phyloP scores from a whole-genome alignment of 352 stramenopile genomes.

The Albugo candida region DNA sequence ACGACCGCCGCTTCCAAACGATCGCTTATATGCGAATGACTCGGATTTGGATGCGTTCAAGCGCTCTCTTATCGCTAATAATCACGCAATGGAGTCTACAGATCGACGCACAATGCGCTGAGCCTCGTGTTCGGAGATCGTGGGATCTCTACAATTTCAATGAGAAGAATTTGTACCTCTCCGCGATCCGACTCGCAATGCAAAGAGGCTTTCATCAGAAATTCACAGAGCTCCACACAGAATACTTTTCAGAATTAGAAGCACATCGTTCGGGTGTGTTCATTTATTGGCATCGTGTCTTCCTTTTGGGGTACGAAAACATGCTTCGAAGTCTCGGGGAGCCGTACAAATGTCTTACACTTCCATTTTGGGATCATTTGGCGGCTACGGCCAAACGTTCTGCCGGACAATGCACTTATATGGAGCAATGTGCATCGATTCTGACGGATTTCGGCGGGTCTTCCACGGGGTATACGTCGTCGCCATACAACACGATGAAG shows the following conservation, averaged over 20 bases:
- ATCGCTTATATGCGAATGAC: too few relatives aligned
- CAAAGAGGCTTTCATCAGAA: slow-evolving; percentile 21
- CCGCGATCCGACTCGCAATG: slow-evolving; percentile 37
- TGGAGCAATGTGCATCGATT: slow-evolving; percentile 40
- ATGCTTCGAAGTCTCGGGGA: slow-evolving; percentile 47
- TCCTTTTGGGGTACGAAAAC: slow-evolving; percentile 47
- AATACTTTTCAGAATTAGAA: slow-evolving; percentile 18
- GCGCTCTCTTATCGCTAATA: too few relatives aligned
- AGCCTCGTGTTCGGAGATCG: slow-evolving; percentile 16
- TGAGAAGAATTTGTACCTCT: slow-evolving; percentile 44
- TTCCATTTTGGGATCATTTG: slow-evolving; percentile 70
- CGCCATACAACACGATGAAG: slow-evolving; percentile 11
- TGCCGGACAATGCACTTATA: slow-evolving; percentile 13
- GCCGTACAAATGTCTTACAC: slow-evolving; percentile 41
- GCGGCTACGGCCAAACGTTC: slow-evolving; percentile 30
- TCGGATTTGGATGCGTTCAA: too few relatives aligned
- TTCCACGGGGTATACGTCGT: neutral
- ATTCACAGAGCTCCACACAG: slow-evolving; percentile 34
- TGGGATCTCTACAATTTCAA: slow-evolving; percentile 19
- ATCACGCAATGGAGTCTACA: too few relatives aligned
- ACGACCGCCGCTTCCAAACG: too few relatives aligned
- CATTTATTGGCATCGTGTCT: slow-evolving; percentile 53
- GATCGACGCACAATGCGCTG: too few relatives aligned
- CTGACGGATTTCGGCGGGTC: slow-evolving; percentile 34
- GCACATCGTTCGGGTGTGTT: slow-evolving; percentile 27